Base-by-base conservation (phyloP, 768 basidiomycete species). In the Chalciporus piperatus region DNA sequence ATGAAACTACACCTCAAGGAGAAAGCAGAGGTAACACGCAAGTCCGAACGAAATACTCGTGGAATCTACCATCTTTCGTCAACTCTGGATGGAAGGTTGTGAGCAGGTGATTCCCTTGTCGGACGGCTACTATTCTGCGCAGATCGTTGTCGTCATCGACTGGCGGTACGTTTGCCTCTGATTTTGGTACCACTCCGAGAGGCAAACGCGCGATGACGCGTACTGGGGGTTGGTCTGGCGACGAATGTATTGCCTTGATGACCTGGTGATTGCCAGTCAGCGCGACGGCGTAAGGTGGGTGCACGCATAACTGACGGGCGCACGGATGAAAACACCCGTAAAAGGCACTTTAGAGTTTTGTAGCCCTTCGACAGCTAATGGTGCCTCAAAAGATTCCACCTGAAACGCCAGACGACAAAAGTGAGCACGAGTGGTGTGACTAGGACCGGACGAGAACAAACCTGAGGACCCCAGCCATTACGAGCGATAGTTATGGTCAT, bases 61-160 rank as follows among this genome's bases (percentile, higher is more conserved):
- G 95, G 63, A 98, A 91, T 35, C 95, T 82, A 51, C 80, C 71
- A 62, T 98, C 96, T 50, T 78, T 76, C 20, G 91, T 94, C 41
- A 98, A 74, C 68, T 98, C 96, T 0, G 95, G 96, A 64, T 98
- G 96, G 73, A 97, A 98, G 0, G 87, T 91, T 4, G 94, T 93
- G 25, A 94, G 77, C 54, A 98, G 74, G 64, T 92, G 85, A 23
- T 73, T 76, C 23, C 95, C 95, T 64, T 97, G 91, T 3, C 85
- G 82, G 16, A 94, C 70, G 16, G 93, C 93, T 44, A 98, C 94
- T 56, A 90, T 83, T 11, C 78, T 84, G 61, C 76, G 78, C 8
- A 81, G 78, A 57, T 86, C 85, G 33, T 75, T 69, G 50, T 74
- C 71, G 41, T 75, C 70, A 20, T 78, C 67, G 28, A 66, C 59